A percentile compares a stretch with the other conserved stretches of the same genome.
Evolutionary conservation across 768 basidiomycete species (phyloP).

Genomic region (Phylloporus scabripes): DNA sequence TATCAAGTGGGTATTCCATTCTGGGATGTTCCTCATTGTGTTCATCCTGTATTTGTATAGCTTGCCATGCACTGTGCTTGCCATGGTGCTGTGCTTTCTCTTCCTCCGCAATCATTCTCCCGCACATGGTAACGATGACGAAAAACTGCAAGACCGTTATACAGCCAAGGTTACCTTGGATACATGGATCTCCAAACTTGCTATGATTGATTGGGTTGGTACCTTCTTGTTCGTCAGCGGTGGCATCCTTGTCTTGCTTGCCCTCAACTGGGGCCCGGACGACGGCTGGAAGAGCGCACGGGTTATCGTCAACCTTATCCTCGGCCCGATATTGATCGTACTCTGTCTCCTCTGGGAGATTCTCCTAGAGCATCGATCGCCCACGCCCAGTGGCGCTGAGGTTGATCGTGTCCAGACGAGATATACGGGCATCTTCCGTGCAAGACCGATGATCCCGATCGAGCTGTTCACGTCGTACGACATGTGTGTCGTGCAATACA

Average conservation of each 20-base stretch:
- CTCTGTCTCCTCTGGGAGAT: slow-evolving; percentile 41
- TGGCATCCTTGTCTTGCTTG: slow-evolving; percentile 44
- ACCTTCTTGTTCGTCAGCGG: slow-evolving; percentile 38
- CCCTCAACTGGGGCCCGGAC: slow-evolving; percentile 46
- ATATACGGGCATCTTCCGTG: slow-evolving; percentile 17
- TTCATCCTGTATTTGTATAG: slow-evolving; percentile 20
- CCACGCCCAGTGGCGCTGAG: background rate
- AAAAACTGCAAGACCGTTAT: slow-evolving; percentile 6
- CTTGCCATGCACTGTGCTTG: slow-evolving; percentile 34
- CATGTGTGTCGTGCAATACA: slow-evolving; percentile 35
- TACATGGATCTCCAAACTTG: slow-evolving; percentile 28
- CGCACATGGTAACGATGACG: slow-evolving; percentile 14
- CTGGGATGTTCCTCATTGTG: background rate
- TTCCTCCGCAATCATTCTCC: slow-evolving; percentile 32
- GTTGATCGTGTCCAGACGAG: background rate
- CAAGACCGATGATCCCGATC: slow-evolving; percentile 44
- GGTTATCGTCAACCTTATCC: slow-evolving; percentile 43
- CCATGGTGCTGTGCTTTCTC: slow-evolving; percentile 37
- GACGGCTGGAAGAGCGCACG: slow-evolving; percentile 37
- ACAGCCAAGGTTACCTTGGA: background rate
- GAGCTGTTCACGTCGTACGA: slow-evolving; percentile 40
- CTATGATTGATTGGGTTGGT: slow-evolving; percentile 44
- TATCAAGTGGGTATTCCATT: slow-evolving; percentile 37
- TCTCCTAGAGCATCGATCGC: slow-evolving; percentile 29
- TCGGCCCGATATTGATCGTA: slow-evolving; percentile 40